These are phyloP conservation scores for Xylaria multiplex DNA, from an alignment of 2,329 filamentous ascomycete species.

Conservation along the genomic window DNA sequence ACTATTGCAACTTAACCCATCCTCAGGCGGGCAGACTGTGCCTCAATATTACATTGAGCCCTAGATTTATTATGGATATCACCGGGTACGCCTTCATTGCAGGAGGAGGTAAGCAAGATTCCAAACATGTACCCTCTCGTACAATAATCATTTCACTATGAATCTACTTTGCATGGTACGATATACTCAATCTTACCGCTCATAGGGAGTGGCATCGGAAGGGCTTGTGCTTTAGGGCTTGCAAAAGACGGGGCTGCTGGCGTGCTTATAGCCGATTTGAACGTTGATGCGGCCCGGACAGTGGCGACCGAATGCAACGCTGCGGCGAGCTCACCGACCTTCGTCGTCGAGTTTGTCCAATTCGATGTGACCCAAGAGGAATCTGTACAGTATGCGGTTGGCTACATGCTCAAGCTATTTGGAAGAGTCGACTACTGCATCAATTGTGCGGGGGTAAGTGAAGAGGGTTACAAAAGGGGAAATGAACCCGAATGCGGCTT, in stretches of 20 bases:
- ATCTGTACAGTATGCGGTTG: constrained; percentile 2
- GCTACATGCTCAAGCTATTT: constrained; percentile 12
- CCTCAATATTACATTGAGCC: background rate
- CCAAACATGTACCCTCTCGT: background rate
- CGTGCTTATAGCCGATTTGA: constrained; percentile 29
- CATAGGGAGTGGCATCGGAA: constrained; percentile 30
- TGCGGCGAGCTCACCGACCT: background rate
- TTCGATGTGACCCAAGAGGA: background rate
- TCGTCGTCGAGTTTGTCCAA: background rate
- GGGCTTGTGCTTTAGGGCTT: constrained; percentile 19
- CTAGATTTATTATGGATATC: background rate
- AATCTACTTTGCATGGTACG: background rate
- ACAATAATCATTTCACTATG: too few species aligned
- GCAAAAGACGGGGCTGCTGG: constrained; percentile 17
- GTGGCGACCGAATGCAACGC: constrained; percentile 3
- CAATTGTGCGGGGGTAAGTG: constrained; percentile 16
- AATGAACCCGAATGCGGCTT: background rate
- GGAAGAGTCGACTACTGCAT: constrained; percentile 38
- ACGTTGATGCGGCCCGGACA: constrained; percentile 17
- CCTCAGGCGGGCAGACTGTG: constrained; percentile 1
- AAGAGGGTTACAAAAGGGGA: background rate
- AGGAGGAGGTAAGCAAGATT: constrained; percentile 4
- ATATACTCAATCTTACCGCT: background rate
- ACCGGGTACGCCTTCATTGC: constrained; percentile 4
- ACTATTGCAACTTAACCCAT: background rate